Percentiles rank a stretch among this genome's conserved stretches.
phyloP scores from a whole-genome alignment of 106 monocot genomes.

The Platanthera guangdongensis region DNA sequence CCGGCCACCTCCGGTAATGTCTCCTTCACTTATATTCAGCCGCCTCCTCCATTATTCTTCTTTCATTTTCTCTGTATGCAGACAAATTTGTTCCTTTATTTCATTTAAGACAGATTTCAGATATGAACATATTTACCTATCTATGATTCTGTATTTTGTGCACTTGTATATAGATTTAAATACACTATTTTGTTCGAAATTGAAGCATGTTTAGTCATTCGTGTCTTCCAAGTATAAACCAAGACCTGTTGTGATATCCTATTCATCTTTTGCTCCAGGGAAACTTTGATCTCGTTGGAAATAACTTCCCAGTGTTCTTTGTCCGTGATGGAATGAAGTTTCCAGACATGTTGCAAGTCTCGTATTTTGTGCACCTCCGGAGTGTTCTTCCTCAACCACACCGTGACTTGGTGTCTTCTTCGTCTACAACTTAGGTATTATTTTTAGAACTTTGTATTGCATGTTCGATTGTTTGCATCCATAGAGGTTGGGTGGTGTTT shows the following conservation, averaged over 20 bases:
- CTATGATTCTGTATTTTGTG: background rate
- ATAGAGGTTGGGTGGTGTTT: too few relatives aligned
- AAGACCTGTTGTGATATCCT: background rate
- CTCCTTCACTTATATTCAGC: too few relatives aligned
- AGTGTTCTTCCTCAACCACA: too few relatives aligned
- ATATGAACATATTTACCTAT: background rate
- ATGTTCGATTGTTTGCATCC: too few relatives aligned
- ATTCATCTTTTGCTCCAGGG: background rate
- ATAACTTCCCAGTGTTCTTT: conserved; percentile 20
- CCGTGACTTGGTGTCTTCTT: too few relatives aligned
- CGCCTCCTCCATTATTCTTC: too few relatives aligned
- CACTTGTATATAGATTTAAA: background rate
- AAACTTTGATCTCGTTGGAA: conserved; percentile 19
- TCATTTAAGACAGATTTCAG: background rate
- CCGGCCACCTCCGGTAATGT: too few relatives aligned
- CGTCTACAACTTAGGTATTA: too few relatives aligned
- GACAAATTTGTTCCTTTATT: background rate
- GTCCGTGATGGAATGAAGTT: conserved; percentile 20
- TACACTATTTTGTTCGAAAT: background rate
- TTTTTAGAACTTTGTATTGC: too few relatives aligned
- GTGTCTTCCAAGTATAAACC: background rate
- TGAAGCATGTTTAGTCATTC: background rate
- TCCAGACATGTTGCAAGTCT: conserved; percentile 23
- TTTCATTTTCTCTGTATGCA: too few relatives aligned
- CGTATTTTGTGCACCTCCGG: too few relatives aligned